These are phyloP conservation scores for Cordyceps farinosa DNA, from an alignment of 2,329 filamentous ascomycete species.

Conservation along the genomic window DNA sequence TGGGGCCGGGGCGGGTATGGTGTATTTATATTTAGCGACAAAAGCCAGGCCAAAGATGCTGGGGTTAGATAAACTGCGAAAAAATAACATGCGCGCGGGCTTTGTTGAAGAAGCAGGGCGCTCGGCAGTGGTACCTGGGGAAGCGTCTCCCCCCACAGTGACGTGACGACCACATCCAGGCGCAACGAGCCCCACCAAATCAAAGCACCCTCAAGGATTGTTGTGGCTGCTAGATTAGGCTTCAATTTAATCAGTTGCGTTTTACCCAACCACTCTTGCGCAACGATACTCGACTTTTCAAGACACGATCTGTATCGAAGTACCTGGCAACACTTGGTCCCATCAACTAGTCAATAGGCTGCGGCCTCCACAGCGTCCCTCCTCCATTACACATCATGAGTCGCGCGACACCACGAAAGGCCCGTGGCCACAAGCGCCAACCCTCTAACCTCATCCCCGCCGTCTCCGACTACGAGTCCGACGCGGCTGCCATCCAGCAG, in stretches of 20 bases:
- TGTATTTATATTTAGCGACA: background rate
- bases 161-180: conserved; percentile 9
- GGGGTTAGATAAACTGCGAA: background rate
- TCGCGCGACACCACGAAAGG: conserved; percentile 39
- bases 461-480: conserved; percentile 63
- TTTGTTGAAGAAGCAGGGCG: background rate
- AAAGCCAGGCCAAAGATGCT: background rate
- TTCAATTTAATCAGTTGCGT: background rate
- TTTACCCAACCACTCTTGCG: background rate
- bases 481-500: conserved; percentile 45
- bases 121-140: conserved; percentile 1
- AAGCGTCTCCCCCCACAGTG: conserved; percentile 15
- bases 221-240: background rate
- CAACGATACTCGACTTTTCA: background rate
- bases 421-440: conserved; percentile 38
- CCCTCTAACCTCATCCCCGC: conserved; percentile 38
- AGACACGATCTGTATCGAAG: too few relatives aligned
- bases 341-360: background rate
- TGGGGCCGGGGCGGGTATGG: background rate
- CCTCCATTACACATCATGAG: conserved; percentile 36
- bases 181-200: background rate
- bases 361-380: background rate
- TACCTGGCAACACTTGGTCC: background rate
- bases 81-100: background rate
- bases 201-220: background rate